Percentiles rank a stretch among this genome's conserved stretches.
Evolutionary conservation across 371 early-diverging fungal species (phyloP).

Genomic region (Fennellomyces sp.): DNA sequence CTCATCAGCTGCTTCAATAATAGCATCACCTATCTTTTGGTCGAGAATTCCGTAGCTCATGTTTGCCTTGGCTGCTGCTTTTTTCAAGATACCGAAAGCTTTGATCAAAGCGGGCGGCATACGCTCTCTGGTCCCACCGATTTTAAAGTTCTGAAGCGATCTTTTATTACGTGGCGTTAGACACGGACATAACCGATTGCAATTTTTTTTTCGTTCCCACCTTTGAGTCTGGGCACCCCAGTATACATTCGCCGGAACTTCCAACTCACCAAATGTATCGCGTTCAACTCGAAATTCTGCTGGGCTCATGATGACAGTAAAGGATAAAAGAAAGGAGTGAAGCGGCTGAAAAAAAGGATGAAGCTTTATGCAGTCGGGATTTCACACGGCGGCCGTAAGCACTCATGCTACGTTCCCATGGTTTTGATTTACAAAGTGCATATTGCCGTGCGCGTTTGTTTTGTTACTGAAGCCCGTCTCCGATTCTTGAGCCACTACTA

Average conservation of each 20-base stretch:
- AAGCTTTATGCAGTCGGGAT: not conserved
- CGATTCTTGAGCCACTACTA: too few species aligned
- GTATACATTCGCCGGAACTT: conserved; percentile 85
- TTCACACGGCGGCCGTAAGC: not conserved
- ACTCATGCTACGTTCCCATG: conserved; percentile 5
- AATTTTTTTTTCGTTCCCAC: conserved; percentile 35
- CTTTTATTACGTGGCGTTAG: too few species aligned
- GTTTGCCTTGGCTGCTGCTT: conserved; percentile 86
- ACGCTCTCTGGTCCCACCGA: conserved; percentile 78
- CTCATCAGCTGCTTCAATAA: conserved; percentile 79
- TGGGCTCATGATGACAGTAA: not conserved
- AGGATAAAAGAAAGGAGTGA: not conserved
- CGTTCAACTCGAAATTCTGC: conserved; percentile 67
- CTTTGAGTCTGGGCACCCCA: conserved; percentile 94
- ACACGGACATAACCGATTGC: too few species aligned
- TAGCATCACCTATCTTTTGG: conserved; percentile 70
- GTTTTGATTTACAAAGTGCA: not conserved
- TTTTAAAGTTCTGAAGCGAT: conserved; percentile 84
- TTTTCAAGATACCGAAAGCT: conserved; percentile 89
- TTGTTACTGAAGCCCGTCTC: not conserved
- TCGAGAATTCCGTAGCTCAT: conserved; percentile 72
- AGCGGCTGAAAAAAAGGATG: not conserved
- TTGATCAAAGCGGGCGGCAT: conserved; percentile 86
- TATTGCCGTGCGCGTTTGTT: not conserved
- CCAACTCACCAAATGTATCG: conserved; percentile 88